Conservation (phyloP, 2,329 filamentous ascomycete species). For the Xylaria sp. region DNA sequence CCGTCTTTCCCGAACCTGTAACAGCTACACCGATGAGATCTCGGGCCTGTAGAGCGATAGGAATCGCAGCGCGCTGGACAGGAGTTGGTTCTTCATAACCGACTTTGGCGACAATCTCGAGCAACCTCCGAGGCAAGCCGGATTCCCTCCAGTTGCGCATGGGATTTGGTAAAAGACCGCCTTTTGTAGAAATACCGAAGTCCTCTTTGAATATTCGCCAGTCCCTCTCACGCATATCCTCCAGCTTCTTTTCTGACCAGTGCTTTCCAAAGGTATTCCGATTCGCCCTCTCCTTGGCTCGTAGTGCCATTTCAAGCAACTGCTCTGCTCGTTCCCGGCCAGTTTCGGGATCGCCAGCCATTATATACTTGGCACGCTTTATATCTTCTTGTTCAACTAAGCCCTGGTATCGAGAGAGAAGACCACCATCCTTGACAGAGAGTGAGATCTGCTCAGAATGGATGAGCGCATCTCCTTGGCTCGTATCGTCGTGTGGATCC, state of each 20-base stretch:
- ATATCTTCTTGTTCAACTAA: constrained; percentile 65
- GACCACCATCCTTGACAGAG: constrained; percentile 65
- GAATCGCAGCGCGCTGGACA: constrained; percentile 94
- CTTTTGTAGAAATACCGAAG: constrained; percentile 96
- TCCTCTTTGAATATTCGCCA: constrained; percentile 99
- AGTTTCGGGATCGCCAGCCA: constrained; percentile 78
- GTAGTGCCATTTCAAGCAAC: constrained; percentile 85
- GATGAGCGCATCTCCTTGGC: constrained; percentile 81
- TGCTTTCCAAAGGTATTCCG: constrained; percentile 87
- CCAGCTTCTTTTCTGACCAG: constrained; percentile 93
- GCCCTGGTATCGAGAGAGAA: constrained; percentile 63
- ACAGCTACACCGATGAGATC: constrained; percentile 99
- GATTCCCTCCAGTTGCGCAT: constrained; percentile 97
- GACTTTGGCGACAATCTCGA: constrained; percentile 84
- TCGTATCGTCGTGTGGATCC: constrained; percentile 95
- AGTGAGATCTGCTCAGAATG: constrained; percentile 76
- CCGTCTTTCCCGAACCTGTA: constrained; percentile 98
- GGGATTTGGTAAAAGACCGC: constrained; percentile 89
- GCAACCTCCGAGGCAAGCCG: constrained; percentile 76
- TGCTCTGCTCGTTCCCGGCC: constrained; percentile 81
- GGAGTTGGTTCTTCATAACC: constrained; percentile 93
- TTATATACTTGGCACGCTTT: constrained; percentile 74
- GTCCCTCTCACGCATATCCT: constrained; percentile 96
- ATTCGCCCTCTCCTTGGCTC: constrained; percentile 76
- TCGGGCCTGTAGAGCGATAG: constrained; percentile 89